Conservation (phyloP, 768 basidiomycete species). For the Suillus americanus region DNA sequence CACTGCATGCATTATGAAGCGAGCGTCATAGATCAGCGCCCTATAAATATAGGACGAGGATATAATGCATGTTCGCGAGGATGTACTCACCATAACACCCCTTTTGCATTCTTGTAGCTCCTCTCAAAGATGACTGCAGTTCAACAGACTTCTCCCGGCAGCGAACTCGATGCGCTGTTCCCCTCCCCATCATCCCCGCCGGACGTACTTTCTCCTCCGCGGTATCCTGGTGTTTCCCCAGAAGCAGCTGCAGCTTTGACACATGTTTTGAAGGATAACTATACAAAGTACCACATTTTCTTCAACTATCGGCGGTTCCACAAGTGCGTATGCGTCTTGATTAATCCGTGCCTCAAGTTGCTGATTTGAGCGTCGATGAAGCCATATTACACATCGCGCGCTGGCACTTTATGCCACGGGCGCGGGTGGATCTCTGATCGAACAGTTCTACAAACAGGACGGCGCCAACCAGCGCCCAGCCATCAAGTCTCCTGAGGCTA, state of each 20-base stretch:
- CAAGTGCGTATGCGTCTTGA: constrained; percentile 39
- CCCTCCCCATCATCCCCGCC: constrained; percentile 11
- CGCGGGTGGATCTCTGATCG: constrained; percentile 21
- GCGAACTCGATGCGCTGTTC: constrained; percentile 6
- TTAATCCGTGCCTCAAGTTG: neutral
- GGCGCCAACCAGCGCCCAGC: constrained; percentile 20
- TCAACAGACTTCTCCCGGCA: neutral
- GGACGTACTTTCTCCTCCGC: neutral
- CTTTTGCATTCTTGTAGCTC: neutral
- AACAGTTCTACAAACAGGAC: constrained; percentile 27
- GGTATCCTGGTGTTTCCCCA: constrained; percentile 11
- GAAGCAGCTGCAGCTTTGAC: constrained; percentile 30
- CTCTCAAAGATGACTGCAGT: neutral
- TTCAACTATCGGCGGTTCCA: constrained; percentile 48
- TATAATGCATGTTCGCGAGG: neutral
- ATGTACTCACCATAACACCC: neutral
- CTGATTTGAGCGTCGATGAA: constrained; percentile 3
- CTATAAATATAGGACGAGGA: neutral
- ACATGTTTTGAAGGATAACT: constrained; percentile 46
- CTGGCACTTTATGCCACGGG: constrained; percentile 30
- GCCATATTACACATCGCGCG: constrained; percentile 31
- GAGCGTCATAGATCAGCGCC: neutral
- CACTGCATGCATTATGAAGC: neutral
- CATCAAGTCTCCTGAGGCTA: constrained; percentile 22
- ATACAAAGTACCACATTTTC: constrained; percentile 48